A percentile compares a stretch with the other conserved stretches of the same genome.
Conservation (phyloP, 2,329 filamentous ascomycete species). For the Pseudocercospora macadamiae region DNA sequence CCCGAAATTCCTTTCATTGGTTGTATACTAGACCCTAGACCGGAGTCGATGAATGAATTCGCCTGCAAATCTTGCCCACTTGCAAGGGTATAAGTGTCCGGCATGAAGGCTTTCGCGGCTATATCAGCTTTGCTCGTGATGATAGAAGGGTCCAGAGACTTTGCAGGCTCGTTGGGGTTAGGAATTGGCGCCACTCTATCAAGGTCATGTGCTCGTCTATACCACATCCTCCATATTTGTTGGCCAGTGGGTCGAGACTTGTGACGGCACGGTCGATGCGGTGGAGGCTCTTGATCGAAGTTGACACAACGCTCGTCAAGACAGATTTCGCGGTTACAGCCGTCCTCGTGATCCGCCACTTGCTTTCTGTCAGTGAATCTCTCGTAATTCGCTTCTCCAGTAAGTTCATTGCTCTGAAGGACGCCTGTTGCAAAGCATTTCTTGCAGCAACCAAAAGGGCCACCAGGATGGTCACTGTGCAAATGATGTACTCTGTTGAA, state of each 20-base stretch:
- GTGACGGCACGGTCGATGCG: background rate
- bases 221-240: background rate
- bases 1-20: too few species aligned
- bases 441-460: background rate
- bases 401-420: background rate
- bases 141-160: background rate
- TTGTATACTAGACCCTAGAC: too few species aligned
- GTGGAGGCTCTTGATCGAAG: background rate
- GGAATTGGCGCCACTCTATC: background rate
- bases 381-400: background rate
- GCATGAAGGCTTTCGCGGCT: too few species aligned
- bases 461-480: background rate
- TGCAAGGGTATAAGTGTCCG: background rate
- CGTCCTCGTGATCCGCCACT: background rate
- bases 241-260: background rate
- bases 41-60: too few species aligned
- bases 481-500: background rate
- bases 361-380: background rate
- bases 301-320: background rate
- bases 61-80: too few species aligned
- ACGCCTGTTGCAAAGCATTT: background rate
- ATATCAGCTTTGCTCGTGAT: too few species aligned
- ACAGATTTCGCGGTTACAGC: background rate
- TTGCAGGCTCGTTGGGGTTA: background rate
- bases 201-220: background rate